Evolutionary conservation across 345 rosid species (phyloP).

Genomic region (Angophora floribunda): DNA sequence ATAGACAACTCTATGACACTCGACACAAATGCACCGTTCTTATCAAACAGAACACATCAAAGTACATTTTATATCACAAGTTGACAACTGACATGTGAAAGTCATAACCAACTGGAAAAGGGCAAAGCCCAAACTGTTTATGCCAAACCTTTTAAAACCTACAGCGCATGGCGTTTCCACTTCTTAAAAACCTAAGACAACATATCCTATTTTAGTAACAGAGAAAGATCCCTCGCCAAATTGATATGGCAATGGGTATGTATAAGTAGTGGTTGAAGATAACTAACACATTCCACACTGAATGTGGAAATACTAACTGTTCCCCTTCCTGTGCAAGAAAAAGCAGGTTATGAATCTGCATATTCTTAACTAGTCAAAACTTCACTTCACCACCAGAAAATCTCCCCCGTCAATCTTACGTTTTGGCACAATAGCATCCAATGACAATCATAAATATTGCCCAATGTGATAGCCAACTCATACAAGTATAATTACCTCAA

Average conservation of each 20-base stretch:
- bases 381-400: not conserved
- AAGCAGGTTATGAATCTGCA: not conserved
- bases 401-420: not conserved
- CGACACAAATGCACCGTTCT: not conserved
- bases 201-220: not conserved
- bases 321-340: not conserved
- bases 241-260: not conserved
- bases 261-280: not conserved
- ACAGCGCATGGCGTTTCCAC: not conserved
- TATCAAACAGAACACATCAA: not conserved
- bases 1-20: not conserved
- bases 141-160: not conserved
- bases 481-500: not conserved
- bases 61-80: not conserved
- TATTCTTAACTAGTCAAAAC: not conserved
- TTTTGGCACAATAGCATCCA: not conserved
- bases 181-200: not conserved
- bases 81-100: not conserved
- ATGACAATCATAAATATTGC: not conserved
- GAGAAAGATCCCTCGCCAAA: not conserved
- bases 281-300: not conserved
- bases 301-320: not conserved
- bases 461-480: not conserved
- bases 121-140: not conserved
- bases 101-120: not conserved